These are phyloP conservation scores for Penicillium oxalicum DNA, from an alignment of 2,329 filamentous ascomycete species.

Conservation along the genomic window DNA sequence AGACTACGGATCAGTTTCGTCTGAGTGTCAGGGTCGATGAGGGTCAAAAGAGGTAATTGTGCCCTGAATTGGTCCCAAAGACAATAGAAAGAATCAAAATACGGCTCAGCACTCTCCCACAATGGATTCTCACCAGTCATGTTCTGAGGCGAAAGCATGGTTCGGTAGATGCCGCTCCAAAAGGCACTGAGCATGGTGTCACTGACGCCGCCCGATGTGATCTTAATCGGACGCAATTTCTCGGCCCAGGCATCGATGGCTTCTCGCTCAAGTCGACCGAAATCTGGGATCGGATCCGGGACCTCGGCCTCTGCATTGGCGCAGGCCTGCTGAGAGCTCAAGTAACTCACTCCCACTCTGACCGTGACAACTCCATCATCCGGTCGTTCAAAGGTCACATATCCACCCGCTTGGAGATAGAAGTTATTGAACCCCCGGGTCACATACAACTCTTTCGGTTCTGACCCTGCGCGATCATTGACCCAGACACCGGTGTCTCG, in stretches of 20 bases:
- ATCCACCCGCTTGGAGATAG: constrained; percentile 54
- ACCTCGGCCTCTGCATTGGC: constrained; percentile 60
- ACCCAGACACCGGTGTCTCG: constrained; percentile 56
- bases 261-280: constrained; percentile 39
- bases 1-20: constrained; percentile 26
- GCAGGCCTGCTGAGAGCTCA: constrained; percentile 59
- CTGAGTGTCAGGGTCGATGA: constrained; percentile 23
- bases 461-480: constrained; percentile 52
- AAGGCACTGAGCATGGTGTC: constrained; percentile 51
- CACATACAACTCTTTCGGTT: constrained; percentile 48
- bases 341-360: constrained; percentile 61
- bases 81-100: constrained; percentile 63
- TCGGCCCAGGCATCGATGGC: constrained; percentile 52
- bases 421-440: constrained; percentile 51
- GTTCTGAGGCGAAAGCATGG: constrained; percentile 63
- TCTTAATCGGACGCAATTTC: constrained; percentile 53
- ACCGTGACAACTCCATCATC: constrained; percentile 49
- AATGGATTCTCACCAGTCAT: constrained; percentile 64
- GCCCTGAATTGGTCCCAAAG: constrained; percentile 20
- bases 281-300: constrained; percentile 40
- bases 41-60: constrained; percentile 23
- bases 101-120: constrained; percentile 59
- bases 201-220: constrained; percentile 49
- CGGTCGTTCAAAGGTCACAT: constrained; percentile 52
- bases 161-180: constrained; percentile 63